These are phyloP conservation scores for Phaffia rhodozyma DNA, from an alignment of 1,284 basidiomycete species.

Conservation along the genomic window DNA sequence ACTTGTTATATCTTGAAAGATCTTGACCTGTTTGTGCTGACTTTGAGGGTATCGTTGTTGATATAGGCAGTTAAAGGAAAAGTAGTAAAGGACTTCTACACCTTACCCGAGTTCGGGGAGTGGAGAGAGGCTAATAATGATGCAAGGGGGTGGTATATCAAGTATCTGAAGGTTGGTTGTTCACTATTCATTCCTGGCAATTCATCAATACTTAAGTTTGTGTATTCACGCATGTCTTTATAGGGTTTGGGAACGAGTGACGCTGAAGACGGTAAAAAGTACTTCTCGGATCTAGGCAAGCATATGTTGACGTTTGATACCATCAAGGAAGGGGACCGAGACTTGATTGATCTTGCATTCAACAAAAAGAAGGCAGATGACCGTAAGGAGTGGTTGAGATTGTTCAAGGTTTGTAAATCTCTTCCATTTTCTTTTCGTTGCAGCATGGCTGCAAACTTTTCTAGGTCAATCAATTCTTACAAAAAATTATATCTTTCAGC, in stretches of 20 bases:
- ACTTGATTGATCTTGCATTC: constrained; percentile 93
- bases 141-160: constrained; percentile 74
- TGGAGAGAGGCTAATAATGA: constrained; percentile 77
- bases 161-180: constrained; percentile 81
- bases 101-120: constrained; percentile 89
- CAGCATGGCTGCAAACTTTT: too few relatives aligned
- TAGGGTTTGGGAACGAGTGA: constrained; percentile 93
- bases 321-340: constrained; percentile 68
- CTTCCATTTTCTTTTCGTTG: neutral
- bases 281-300: constrained; percentile 83
- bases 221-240: neutral
- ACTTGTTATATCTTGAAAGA: too few relatives aligned
- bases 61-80: constrained; percentile 63
- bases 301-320: constrained; percentile 88
- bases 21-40: neutral
- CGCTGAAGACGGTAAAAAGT: constrained; percentile 77
- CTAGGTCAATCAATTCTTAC: too few relatives aligned
- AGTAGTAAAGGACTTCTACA: constrained; percentile 81
- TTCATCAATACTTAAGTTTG: neutral
- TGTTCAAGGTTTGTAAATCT: constrained; percentile 65
- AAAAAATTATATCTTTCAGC: constrained; percentile 39
- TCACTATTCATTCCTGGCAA: neutral
- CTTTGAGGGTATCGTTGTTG: neutral
- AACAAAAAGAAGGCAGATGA: constrained; percentile 99
- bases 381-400: constrained; percentile 93